These are phyloP conservation scores for Tricharina praecox DNA, from an alignment of 495 filamentous ascomycete genomes.

Conservation along the genomic window DNA sequence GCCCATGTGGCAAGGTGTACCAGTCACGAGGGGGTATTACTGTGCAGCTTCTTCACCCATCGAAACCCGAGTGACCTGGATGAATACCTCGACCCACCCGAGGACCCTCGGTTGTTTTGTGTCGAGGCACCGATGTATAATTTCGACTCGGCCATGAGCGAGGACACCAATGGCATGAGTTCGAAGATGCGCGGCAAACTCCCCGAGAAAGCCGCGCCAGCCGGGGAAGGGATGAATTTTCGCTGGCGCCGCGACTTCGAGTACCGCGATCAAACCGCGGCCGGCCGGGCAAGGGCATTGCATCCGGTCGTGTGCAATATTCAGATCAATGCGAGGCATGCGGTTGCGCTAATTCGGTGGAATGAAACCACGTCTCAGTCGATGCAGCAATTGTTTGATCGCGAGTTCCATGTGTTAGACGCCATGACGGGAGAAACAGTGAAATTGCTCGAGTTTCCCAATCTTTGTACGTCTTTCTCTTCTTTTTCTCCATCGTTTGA, in stretches of 20 bases:
- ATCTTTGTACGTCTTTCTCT: conserved; percentile 17
- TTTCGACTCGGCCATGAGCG: not conserved
- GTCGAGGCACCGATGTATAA: conserved; percentile 7
- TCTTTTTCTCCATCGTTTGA: too few species aligned
- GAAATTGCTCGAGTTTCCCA: conserved; percentile 19
- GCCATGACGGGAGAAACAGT: conserved; percentile 16
- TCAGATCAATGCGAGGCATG: conserved; percentile 14
- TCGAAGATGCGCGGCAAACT: conserved; percentile 12
- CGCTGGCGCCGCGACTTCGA: conserved; percentile 19
- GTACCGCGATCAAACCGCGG: conserved; percentile 6
- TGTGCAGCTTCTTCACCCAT: conserved; percentile 23
- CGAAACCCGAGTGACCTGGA: conserved; percentile 12
- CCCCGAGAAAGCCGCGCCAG: conserved; percentile 2
- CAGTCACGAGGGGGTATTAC: conserved; percentile 10
- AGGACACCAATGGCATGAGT: conserved; percentile 3
- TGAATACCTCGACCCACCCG: conserved; percentile 14
- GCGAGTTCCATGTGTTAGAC: conserved; percentile 21
- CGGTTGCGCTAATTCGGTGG: conserved; percentile 21
- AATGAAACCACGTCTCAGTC: conserved; percentile 15
- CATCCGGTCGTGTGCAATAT: conserved; percentile 25
- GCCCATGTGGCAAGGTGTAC: conserved; percentile 21
- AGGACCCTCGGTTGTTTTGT: conserved; percentile 21
- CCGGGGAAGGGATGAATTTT: conserved; percentile 11
- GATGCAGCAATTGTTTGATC: conserved; percentile 22
- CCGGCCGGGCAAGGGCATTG: too few species aligned